phyloP scores from a whole-genome alignment of 768 basidiomycete genomes.

The Tubosaeta sp. region DNA sequence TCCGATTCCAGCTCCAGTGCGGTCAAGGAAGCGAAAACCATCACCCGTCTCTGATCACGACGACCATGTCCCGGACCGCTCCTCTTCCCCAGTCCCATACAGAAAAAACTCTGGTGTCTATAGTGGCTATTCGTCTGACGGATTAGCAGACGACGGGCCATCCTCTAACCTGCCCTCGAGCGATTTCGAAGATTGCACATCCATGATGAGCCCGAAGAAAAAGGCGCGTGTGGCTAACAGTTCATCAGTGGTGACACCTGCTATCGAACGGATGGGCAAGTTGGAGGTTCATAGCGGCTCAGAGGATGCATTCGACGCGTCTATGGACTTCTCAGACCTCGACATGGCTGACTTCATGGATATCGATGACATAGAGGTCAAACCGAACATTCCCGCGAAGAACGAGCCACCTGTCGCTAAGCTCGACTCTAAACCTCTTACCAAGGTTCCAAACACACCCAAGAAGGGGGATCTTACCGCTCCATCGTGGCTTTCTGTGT shows the following conservation, averaged over 20 bases:
- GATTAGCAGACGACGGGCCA: conserved; percentile 20
- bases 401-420: conserved; percentile 5
- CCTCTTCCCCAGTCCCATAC: conserved; percentile 41
- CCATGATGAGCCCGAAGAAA: conserved; percentile 65
- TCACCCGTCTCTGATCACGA: conserved; percentile 43
- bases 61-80: conserved; percentile 21
- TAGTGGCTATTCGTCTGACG: conserved; percentile 35
- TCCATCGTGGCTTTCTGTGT: conserved; percentile 70
- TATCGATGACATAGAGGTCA: conserved; percentile 51
- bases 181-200: conserved; percentile 46
- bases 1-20: conserved; percentile 34
- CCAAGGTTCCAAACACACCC: conserved; percentile 12
- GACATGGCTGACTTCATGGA: conserved; percentile 56
- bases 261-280: conserved; percentile 53
- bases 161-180: conserved; percentile 38
- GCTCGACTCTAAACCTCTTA: conserved; percentile 14
- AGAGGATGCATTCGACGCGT: conserved; percentile 46
- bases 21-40: conserved; percentile 65
- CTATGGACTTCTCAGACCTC: conserved; percentile 52
- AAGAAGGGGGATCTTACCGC: conserved; percentile 45
- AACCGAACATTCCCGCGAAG: conserved; percentile 34
- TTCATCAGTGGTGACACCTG: conserved; percentile 45
- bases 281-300: conserved; percentile 55
- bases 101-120: conserved; percentile 31
- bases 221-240: conserved; percentile 44